Conservation (phyloP, 208 protist genomes). For the Perkinsela sp. region DNA sequence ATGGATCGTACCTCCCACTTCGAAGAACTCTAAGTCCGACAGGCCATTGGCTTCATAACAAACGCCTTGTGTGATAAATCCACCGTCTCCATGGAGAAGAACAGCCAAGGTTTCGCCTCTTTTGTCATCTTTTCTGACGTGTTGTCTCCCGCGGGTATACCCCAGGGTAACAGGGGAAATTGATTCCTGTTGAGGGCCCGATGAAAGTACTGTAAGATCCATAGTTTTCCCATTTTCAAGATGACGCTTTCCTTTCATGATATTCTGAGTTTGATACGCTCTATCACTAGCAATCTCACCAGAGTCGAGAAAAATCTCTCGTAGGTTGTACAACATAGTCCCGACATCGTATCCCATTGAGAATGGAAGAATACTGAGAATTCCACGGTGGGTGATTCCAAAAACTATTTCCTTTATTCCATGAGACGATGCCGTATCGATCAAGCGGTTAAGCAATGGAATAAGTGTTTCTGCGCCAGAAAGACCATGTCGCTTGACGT, state of each 20-base stretch:
- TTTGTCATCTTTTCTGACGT: constrained; percentile 31
- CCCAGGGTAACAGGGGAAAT: constrained; percentile 89
- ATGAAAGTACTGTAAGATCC: constrained; percentile 80
- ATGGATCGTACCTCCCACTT: constrained; percentile 86
- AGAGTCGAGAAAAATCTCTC: not conserved
- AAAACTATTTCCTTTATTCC: constrained; percentile 69
- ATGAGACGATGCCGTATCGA: constrained; percentile 35
- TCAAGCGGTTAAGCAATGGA: constrained; percentile 67
- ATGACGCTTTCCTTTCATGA: not conserved
- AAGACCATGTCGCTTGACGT: constrained; percentile 82
- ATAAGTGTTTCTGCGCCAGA: constrained; percentile 84
- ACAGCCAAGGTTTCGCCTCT: constrained; percentile 34
- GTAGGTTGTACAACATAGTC: not conserved
- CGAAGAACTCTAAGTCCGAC: constrained; percentile 67
- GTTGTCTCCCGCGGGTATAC: constrained; percentile 78
- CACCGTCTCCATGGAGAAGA: constrained; percentile 87
- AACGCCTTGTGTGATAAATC: constrained; percentile 79
- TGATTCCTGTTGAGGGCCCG: constrained; percentile 93
- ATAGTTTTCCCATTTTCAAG: constrained; percentile 41
- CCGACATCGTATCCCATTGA: not conserved
- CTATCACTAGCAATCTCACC: not conserved
- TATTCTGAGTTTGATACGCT: not conserved
- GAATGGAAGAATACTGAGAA: constrained; percentile 74
- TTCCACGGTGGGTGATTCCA: constrained; percentile 90
- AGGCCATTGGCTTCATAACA: constrained; percentile 89